Percentiles rank a stretch among this genome's conserved stretches.
These are phyloP conservation scores for Lojkania enalia DNA, from an alignment of 2,329 filamentous ascomycete species.

Conservation along the genomic window DNA sequence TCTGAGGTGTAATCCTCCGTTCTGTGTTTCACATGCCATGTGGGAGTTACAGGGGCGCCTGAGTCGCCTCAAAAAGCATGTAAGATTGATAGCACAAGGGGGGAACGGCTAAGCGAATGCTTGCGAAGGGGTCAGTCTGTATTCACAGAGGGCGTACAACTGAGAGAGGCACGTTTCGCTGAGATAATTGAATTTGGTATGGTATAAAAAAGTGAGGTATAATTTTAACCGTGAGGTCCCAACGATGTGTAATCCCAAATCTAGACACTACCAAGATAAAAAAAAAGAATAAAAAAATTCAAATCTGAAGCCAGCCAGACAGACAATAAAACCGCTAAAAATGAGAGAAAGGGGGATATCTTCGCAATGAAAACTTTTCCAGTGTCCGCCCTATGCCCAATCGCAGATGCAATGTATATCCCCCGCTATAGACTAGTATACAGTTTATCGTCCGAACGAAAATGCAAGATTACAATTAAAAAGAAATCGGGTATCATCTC, in stretches of 20 bases:
- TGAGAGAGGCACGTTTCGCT: background rate
- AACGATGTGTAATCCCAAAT: constrained; percentile 19
- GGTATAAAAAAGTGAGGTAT: constrained; percentile 26
- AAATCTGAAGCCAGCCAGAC: constrained; percentile 30
- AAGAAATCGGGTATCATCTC: constrained; percentile 43
- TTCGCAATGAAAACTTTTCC: constrained; percentile 41
- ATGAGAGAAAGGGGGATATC: constrained; percentile 38
- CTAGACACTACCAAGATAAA: constrained; percentile 15
- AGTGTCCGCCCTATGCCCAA: constrained; percentile 29
- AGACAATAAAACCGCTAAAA: constrained; percentile 18
- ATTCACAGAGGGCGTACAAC: too few species aligned
- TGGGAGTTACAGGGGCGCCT: constrained; percentile 25
- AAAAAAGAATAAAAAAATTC: constrained; percentile 13
- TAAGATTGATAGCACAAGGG: constrained; percentile 1
- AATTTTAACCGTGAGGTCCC: constrained; percentile 37
- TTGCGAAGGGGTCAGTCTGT: too few species aligned
- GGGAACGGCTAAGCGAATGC: background rate
- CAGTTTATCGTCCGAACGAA: constrained; percentile 32
- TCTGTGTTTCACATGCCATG: constrained; percentile 35
- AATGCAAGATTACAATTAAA: constrained; percentile 44
- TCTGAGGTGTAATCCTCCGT: constrained; percentile 20
- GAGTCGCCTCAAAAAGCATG: constrained; percentile 16
- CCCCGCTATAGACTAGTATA: constrained; percentile 40
- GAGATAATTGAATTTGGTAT: background rate
- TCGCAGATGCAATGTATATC: constrained; percentile 25